These are phyloP conservation scores for Acacia melanoxylon DNA, from an alignment of 306 rosid genomes.

Conservation along the genomic window DNA sequence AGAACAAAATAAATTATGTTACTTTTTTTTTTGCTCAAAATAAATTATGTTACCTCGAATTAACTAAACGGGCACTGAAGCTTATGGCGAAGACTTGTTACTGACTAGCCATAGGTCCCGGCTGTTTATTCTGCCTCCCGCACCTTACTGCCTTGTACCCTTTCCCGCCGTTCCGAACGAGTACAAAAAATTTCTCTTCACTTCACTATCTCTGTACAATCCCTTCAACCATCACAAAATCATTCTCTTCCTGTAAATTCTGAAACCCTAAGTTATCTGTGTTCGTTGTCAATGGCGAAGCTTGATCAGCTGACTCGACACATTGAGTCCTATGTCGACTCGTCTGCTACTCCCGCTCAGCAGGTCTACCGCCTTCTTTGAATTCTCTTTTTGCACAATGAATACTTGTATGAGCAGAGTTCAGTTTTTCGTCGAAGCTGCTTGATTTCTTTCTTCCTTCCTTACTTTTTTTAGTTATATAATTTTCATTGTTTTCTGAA, in stretches of 20 bases:
- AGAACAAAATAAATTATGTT: too few species aligned
- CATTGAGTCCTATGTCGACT: conserved; percentile 76
- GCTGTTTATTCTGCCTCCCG: neutral
- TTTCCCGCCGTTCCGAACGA: conserved; percentile 18
- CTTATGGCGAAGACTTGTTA: neutral
- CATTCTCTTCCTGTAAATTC: conserved; percentile 7
- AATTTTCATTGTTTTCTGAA: neutral
- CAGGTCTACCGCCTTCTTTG: conserved; percentile 50
- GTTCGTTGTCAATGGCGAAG: conserved; percentile 55
- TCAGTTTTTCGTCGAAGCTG: neutral
- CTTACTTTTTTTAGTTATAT: neutral
- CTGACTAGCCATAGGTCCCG: neutral
- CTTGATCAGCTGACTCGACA: conserved; percentile 48
- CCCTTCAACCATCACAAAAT: conserved; percentile 44
- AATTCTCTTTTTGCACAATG: neutral
- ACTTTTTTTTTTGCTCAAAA: too few species aligned
- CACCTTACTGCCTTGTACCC: neutral
- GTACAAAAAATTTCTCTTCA: neutral
- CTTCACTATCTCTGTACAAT: neutral
- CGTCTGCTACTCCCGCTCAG: conserved; percentile 57
- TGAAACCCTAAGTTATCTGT: conserved; percentile 37
- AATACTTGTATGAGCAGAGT: neutral
- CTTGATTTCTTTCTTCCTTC: neutral
- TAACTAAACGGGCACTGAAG: neutral
- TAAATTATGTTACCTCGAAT: too few species aligned